phyloP scores from a whole-genome alignment of 108 stramenopile genomes.

The Nannochloropsis oceanica region DNA sequence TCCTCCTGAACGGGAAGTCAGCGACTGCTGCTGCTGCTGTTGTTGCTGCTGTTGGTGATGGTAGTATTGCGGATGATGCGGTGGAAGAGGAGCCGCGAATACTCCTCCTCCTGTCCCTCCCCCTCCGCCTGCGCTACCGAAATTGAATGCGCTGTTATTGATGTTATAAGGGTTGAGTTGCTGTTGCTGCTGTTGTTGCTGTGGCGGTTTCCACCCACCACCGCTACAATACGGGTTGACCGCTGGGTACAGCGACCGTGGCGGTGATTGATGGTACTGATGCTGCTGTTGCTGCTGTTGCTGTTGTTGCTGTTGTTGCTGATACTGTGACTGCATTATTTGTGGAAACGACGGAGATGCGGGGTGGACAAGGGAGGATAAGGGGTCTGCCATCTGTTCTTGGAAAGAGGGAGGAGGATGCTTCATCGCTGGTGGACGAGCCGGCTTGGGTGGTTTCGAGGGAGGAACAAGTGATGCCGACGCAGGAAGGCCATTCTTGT shows the following conservation, averaged over 20 bases:
- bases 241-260: background rate
- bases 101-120: background rate
- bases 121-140: background rate
- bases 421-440: background rate
- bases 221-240: too few species aligned
- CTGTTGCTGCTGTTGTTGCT: background rate
- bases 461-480: background rate
- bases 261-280: background rate
- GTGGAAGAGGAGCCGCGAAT: too few species aligned
- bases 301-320: background rate
- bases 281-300: background rate
- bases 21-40: too few species aligned
- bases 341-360: background rate
- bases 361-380: background rate
- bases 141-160: background rate
- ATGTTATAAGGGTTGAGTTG: background rate
- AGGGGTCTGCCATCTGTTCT: background rate
- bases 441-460: background rate
- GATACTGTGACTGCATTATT: background rate
- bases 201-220: background rate
- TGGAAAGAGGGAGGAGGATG: background rate
- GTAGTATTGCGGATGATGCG: too few species aligned
- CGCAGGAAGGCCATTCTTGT: background rate
- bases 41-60: too few species aligned
- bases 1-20: too few species aligned